Evolutionary conservation across 2,329 filamentous ascomycete genomes (phyloP).

Genomic region (Beauveria caledonica): DNA sequence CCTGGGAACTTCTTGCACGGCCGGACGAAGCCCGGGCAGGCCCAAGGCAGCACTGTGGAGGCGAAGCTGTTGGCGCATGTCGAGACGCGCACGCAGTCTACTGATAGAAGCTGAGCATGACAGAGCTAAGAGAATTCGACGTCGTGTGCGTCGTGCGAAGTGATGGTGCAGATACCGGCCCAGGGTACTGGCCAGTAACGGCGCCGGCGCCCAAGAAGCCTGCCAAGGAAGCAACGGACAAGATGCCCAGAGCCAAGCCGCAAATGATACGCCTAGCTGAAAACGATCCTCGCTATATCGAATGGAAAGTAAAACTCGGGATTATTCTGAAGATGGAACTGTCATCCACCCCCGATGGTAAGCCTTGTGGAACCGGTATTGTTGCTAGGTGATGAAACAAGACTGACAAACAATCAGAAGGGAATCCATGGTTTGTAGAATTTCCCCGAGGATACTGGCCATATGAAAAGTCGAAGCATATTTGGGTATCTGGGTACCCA

Average conservation of each 20-base stretch:
- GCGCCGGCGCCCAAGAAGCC: conserved; percentile 27
- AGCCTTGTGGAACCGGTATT: conserved; percentile 7
- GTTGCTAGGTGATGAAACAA: background rate
- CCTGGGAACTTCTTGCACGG: background rate
- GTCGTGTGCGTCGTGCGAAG: conserved; percentile 35
- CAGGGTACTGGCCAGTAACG: conserved; percentile 35
- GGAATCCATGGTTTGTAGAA: conserved; percentile 36
- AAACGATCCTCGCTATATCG: conserved; percentile 35
- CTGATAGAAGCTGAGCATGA: conserved; percentile 16
- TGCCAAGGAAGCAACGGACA: conserved; percentile 28
- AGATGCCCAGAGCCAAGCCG: conserved; percentile 30
- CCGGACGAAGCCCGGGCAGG: background rate
- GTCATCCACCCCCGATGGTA: conserved; percentile 32
- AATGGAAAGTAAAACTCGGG: conserved; percentile 38
- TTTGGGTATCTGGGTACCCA: conserved; percentile 42
- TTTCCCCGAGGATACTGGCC: conserved; percentile 39
- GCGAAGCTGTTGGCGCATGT: background rate
- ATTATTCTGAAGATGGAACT: conserved; percentile 39
- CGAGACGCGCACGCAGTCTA: background rate
- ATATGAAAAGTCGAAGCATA: conserved; percentile 40
- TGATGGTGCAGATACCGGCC: conserved; percentile 37
- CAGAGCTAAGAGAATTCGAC: conserved; percentile 33
- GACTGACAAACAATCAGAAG: conserved; percentile 24
- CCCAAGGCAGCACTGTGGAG: background rate
- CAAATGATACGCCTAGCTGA: conserved; percentile 36